A percentile compares a stretch with the other conserved stretches of the same genome.
Conservation (phyloP, 2,329 filamentous ascomycete genomes). For the Arthrinium puccinioides region DNA sequence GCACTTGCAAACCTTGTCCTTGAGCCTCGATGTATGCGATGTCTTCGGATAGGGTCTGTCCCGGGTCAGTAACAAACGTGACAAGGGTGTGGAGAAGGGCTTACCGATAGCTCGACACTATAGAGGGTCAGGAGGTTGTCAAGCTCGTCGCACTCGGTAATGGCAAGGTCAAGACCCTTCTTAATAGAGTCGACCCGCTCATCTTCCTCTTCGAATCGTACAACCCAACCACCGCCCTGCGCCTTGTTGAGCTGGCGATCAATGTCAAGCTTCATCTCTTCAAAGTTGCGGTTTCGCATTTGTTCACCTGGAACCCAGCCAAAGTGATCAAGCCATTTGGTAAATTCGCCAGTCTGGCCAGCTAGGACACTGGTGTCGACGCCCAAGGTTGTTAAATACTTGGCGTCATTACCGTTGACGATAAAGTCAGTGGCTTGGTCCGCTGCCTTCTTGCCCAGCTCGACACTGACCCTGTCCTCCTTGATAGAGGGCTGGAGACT, state of each 20-base stretch:
- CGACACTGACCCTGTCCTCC: slow-evolving; percentile 18
- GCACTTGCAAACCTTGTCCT: slow-evolving; percentile 91
- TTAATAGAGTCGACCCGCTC: slow-evolving; percentile 84
- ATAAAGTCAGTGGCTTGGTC: slow-evolving; percentile 53
- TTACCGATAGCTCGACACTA: slow-evolving; percentile 84
- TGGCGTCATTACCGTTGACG: slow-evolving; percentile 66
- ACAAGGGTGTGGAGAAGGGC: slow-evolving; percentile 22
- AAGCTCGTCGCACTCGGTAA: slow-evolving; percentile 90
- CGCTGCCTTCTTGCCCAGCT: slow-evolving; percentile 25
- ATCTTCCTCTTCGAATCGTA: slow-evolving; percentile 77
- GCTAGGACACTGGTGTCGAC: slow-evolving; percentile 73
- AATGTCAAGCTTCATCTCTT: slow-evolving; percentile 74
- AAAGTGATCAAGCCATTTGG: slow-evolving; percentile 76
- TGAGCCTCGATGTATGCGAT: slow-evolving; percentile 97
- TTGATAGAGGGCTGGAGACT: slow-evolving; percentile 32
- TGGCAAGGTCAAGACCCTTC: slow-evolving; percentile 77
- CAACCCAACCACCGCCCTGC: slow-evolving; percentile 88
- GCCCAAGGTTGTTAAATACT: slow-evolving; percentile 70
- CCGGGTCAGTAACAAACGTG: slow-evolving; percentile 7
- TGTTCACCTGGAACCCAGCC: slow-evolving; percentile 77
- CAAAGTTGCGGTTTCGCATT: slow-evolving; percentile 67
- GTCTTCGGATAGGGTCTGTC: slow-evolving; percentile 83
- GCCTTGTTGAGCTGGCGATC: slow-evolving; percentile 84
- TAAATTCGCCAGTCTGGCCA: slow-evolving; percentile 70
- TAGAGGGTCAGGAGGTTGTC: slow-evolving; percentile 93